Base-by-base conservation (phyloP, 306 rosid genomes). In the Canavalia ensiformis region DNA sequence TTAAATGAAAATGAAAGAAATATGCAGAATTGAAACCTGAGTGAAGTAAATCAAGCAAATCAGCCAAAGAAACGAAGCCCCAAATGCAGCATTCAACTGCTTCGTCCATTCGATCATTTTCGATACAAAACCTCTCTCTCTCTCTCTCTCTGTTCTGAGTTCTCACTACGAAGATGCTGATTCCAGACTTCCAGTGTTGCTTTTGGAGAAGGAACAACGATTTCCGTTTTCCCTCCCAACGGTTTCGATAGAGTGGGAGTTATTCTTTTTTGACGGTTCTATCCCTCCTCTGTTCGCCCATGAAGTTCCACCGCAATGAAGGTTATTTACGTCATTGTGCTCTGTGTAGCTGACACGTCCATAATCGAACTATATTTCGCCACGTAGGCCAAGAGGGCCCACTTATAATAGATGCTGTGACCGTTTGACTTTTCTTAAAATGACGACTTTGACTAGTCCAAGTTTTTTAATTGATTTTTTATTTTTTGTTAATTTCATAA, bases 11-110 rank as follows among this genome's bases (percentile, higher is more conserved):
- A 41, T 0, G 7, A 2, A 47, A 59, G 5, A 60, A 72, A 35
- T 7, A 3, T 35, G 52, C 62, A 79, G 71, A 80, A 72, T 1
- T 6, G 44, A 29, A 83, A 93, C 97, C 97, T 90, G 97, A 80
- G 97, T 93, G 90, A 93, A 93, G 93, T 93, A 91, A 81, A 93
- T 84, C 90, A 93, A 84, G 87, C 94, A 93, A 83, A 93, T 80
- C 45, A 93, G 87, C 97, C 97, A 93, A 31, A 93, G 88, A 86
- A 91, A 93, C 4, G 93, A 89, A 35, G 86, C 84, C 75, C 97
- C 97, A 50, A 91, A 93, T 55, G 90, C 83, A 51, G 90, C 86
- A 79, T 84, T 84, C 78, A 93, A 46, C 52, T 78, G 86, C 60
- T 72, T 89, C 84, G 76, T 54, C 97, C 97, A 93, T 83, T 73